These are phyloP conservation scores for Breynia disticha DNA, from an alignment of 441 rosid species.

Conservation along the genomic window DNA sequence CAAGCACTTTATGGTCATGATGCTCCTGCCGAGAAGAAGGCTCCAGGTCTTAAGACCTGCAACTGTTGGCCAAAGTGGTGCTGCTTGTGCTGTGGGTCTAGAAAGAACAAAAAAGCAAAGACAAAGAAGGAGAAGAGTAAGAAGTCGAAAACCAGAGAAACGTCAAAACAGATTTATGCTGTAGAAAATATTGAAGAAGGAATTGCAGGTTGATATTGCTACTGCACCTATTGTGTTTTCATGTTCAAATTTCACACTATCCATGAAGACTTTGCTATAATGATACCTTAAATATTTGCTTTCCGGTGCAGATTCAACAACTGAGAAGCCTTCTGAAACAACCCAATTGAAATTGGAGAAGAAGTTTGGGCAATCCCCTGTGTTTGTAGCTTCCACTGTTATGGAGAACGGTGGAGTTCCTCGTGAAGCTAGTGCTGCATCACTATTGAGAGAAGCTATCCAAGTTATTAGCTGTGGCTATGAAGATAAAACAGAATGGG, in stretches of 20 bases:
- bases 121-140: conserved; percentile 29
- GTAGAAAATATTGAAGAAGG: conserved; percentile 61
- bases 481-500: conserved; percentile 85
- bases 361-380: conserved; percentile 75
- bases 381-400: conserved; percentile 49
- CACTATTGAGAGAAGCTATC: conserved; percentile 64
- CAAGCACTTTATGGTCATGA: conserved; percentile 67
- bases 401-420: conserved; percentile 65
- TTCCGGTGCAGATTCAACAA: conserved; percentile 22
- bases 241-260: not conserved
- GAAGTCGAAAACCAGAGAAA: conserved; percentile 39
- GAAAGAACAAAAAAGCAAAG: conserved; percentile 47
- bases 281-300: not conserved
- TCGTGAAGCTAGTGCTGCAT: conserved; percentile 42
- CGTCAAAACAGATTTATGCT: conserved; percentile 68
- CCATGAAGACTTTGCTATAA: not conserved
- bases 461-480: conserved; percentile 86
- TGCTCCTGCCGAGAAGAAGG: conserved; percentile 58
- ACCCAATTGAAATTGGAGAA: conserved; percentile 54
- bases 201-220: conserved; percentile 28
- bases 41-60: conserved; percentile 60
- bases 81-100: conserved; percentile 39
- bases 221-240: not conserved
- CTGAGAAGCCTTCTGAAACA: conserved; percentile 37
- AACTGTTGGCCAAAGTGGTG: conserved; percentile 85